A percentile compares a stretch with the other conserved stretches of the same genome.
Conservation (phyloP, 345 rosid genomes). For the Salix arbutifolia region DNA sequence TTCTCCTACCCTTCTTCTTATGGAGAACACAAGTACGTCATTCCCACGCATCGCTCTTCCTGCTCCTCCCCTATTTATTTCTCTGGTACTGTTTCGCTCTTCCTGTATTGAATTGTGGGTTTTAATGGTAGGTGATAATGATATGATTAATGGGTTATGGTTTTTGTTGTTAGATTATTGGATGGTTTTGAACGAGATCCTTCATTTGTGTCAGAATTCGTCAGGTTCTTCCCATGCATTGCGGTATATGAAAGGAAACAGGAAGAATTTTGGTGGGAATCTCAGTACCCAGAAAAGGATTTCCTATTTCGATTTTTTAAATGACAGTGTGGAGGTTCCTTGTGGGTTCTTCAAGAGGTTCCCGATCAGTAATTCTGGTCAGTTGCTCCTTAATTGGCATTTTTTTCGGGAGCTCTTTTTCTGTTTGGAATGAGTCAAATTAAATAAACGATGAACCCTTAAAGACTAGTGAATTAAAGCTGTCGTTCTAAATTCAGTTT, state of each 20-base stretch:
- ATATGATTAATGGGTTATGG: conserved; percentile 1
- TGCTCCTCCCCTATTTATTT: conserved; percentile 69
- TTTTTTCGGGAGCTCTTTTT: not conserved
- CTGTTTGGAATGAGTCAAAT: not conserved
- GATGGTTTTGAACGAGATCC: conserved; percentile 46
- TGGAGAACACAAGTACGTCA: conserved; percentile 79
- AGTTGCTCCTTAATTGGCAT: conserved; percentile 20
- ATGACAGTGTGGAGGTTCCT: not conserved
- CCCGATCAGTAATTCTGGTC: conserved; percentile 59
- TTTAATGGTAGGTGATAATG: not conserved
- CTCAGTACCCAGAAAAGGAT: conserved; percentile 46
- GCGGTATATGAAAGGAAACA: conserved; percentile 50
- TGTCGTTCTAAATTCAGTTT: no score
- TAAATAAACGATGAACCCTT: no score
- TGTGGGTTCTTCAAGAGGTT: conserved; percentile 62
- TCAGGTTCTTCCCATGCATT: conserved; percentile 24
- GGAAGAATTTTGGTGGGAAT: conserved; percentile 64
- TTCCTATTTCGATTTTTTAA: conserved; percentile 48
- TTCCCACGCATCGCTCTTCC: conserved; percentile 57
- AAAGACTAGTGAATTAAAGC: no score
- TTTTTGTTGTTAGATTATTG: conserved; percentile 49
- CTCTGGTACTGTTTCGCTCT: conserved; percentile 42
- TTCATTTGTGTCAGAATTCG: conserved; percentile 35
- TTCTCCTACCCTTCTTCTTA: conserved; percentile 76
- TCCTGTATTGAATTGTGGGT: no score